phyloP scores from a whole-genome alignment of 306 rosid species.

The Canavalia gladiata region DNA sequence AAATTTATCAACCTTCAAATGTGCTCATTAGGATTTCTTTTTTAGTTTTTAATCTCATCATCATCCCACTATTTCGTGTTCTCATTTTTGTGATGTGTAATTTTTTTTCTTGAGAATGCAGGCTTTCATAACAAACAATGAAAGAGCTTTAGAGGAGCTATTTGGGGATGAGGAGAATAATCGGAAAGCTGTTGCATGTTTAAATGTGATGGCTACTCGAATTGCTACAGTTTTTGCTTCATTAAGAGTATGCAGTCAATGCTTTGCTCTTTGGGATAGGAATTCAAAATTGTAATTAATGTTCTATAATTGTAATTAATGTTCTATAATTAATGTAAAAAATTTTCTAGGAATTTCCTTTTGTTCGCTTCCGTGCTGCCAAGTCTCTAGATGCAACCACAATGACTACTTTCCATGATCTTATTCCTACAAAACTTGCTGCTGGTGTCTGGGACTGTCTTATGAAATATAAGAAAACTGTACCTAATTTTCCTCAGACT shows the following conservation, averaged over 20 bases:
- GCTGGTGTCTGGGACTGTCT: conserved; percentile 95
- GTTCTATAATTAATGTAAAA: conserved; percentile 45
- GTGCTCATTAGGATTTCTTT: conserved; percentile 38
- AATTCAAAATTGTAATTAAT: conserved; percentile 31
- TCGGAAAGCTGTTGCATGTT: conserved; percentile 66
- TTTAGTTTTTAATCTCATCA: conserved; percentile 39
- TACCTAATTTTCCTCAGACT: conserved; percentile 83
- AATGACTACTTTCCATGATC: conserved; percentile 89
- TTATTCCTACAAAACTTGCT: conserved; percentile 94
- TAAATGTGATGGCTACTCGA: conserved; percentile 86
- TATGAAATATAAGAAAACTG: conserved; percentile 74
- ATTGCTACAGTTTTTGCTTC: conserved; percentile 96
- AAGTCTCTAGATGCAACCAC: conserved; percentile 93
- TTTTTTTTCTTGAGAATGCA: conserved; percentile 48
- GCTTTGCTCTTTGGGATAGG: conserved; percentile 13
- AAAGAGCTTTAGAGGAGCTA: conserved; percentile 90
- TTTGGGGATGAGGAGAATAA: conserved; percentile 86
- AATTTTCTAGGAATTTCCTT: conserved; percentile 79
- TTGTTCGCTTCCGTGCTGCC: conserved; percentile 90
- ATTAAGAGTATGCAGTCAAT: conserved; percentile 70
- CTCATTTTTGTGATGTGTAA: conserved; percentile 30
- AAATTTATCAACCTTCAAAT: conserved; percentile 19
- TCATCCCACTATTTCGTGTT: conserved; percentile 33
- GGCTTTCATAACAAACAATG: conserved; percentile 91
- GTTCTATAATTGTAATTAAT: conserved; percentile 27